Evolutionary conservation across 2,329 filamentous ascomycete species (phyloP), one percentile per base, ranked within the genome.

Genomic region (Verticillium nonalfalfae): DNA sequence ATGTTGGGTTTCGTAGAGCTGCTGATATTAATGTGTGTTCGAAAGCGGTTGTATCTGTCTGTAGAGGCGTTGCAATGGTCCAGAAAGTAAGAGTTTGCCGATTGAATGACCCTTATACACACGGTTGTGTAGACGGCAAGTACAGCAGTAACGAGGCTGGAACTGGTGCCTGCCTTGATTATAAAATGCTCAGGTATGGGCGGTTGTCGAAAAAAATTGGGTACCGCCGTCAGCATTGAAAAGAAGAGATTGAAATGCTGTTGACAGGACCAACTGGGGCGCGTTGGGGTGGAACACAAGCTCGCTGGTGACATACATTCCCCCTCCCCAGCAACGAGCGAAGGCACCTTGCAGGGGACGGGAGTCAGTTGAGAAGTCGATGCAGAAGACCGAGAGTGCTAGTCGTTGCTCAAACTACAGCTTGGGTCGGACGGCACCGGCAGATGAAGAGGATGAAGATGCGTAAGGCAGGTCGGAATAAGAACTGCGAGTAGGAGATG

Each of bases 241-340:
- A 10, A 26, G 13, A 10, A 52, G 45, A 21, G 45, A 18, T 52
- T 21, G 21, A 10, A 18, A 52, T 52, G 45, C 45, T 52, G 57
- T 31, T 39, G 38, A 59, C 50, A 50, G 45, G 58, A 39, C 18
- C 15, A 36, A 7, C 33, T 59, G 31, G 52, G 33, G 39, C 39
- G 45, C 34, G 57, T 34, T 55, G 38, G 34, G 52, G 57, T 57
- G 26, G 59, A 60, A 59, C 60, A 56, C 38, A 58, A 36, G 38
- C 57, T 38, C 57, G 57, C 33, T 58, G 18, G 39, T 50, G n/a
- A n/a, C 39, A 35, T 18, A 34, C 45, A 26, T 39, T 34, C 38
- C 57, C 57, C 57, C 57, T 40, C 57, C 57, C 57, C 18, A 45
- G 38, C 38, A 34, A 58, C 57, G 57, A 40, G 38, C 45, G 7